A percentile compares a stretch with the other conserved stretches of the same genome.
Evolutionary conservation across 2,329 filamentous ascomycete species (phyloP).

Genomic region (Aspergillus viridinutans): DNA sequence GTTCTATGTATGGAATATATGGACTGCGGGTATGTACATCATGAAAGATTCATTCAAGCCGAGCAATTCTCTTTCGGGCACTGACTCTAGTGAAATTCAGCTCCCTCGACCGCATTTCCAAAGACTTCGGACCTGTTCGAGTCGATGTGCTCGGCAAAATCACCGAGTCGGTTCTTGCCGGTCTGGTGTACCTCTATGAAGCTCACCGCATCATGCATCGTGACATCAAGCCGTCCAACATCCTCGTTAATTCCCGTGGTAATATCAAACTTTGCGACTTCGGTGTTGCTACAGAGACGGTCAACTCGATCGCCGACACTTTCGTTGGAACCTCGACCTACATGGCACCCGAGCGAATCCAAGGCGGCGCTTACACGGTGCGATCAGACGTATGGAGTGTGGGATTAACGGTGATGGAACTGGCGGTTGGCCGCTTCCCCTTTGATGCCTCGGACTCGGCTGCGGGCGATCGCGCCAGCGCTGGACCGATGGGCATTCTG

Average conservation of each 20-base stretch:
- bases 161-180: constrained; percentile 88
- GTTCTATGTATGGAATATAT: constrained; percentile 99
- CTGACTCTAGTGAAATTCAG: constrained; percentile 46
- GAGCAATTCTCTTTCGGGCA: constrained; percentile 4
- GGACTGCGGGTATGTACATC: constrained; percentile 92
- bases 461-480: constrained; percentile 62
- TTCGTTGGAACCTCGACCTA: constrained; percentile 99
- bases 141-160: constrained; percentile 98
- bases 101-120: constrained; percentile 87
- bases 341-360: constrained; percentile 97
- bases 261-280: constrained; percentile 98
- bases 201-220: constrained; percentile 98
- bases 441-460: constrained; percentile 80
- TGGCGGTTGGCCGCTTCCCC: constrained; percentile 95
- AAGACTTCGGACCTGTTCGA: constrained; percentile 88
- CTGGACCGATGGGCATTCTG: constrained; percentile 83
- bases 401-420: constrained; percentile 89
- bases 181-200: constrained; percentile 90
- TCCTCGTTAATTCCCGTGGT: constrained; percentile 89
- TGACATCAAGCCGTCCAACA: constrained; percentile 98
- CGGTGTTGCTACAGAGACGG: constrained; percentile 94
- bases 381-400: constrained; percentile 99
- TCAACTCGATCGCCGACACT: constrained; percentile 96
- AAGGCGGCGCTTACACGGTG: constrained; percentile 94
- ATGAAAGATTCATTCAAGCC: too few relatives aligned